phyloP scores from a whole-genome alignment of 441 rosid genomes.

The Corymbia calophylla region DNA sequence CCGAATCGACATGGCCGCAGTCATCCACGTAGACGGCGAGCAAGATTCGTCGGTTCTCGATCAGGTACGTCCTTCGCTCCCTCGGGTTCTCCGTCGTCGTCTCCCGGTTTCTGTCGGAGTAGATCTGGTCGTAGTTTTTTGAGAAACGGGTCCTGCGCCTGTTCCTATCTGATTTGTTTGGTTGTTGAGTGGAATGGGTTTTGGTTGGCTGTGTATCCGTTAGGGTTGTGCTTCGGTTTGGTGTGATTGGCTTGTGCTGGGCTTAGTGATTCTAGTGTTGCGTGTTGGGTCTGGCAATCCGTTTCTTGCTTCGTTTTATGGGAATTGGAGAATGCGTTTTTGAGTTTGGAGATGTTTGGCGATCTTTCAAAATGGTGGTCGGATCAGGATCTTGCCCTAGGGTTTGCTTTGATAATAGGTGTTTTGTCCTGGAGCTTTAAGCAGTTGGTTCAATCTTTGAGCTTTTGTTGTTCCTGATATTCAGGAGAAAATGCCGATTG shows the following conservation, averaged over 20 bases:
- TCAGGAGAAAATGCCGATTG: conserved; percentile 27
- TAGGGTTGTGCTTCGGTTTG: background rate
- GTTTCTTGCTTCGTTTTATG: background rate
- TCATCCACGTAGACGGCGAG: background rate
- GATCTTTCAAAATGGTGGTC: background rate
- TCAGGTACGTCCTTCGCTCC: background rate
- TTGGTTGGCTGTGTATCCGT: background rate
- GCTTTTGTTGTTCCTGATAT: background rate
- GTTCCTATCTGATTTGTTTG: no score
- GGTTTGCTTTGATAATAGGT: background rate
- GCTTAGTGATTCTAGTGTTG: background rate
- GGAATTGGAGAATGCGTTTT: background rate
- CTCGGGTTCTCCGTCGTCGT: background rate
- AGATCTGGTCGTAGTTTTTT: no score
- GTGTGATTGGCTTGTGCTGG: background rate
- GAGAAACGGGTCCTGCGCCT: no score
- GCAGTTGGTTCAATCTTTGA: background rate
- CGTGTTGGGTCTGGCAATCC: background rate
- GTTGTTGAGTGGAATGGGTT: background rate
- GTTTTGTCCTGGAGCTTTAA: background rate
- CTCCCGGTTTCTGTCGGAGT: background rate
- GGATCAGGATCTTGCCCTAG: background rate
- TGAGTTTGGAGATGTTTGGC: background rate
- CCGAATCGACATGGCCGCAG: background rate
- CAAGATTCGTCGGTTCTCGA: background rate